Percentiles rank a stretch among this genome's conserved stretches.
Conservation (phyloP, 495 filamentous ascomycete genomes). For the Neurospora sp. region DNA sequence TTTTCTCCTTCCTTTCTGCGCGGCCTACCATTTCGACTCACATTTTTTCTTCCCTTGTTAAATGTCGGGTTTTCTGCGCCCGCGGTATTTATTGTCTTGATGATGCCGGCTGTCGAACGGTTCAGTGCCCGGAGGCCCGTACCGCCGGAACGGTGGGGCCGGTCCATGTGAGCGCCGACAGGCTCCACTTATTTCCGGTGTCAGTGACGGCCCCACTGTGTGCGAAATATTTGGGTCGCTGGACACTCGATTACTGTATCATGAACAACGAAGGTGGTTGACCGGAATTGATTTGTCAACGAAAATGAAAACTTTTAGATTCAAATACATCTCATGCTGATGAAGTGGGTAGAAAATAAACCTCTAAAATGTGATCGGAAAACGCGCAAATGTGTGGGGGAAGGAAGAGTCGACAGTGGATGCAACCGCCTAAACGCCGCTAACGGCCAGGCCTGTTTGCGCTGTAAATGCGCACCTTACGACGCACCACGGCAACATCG, state of each 20-base stretch:
- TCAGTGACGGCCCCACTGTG: neutral
- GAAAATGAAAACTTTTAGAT: neutral
- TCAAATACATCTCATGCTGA: neutral
- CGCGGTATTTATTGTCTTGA: too few species aligned
- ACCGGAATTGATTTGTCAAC: neutral
- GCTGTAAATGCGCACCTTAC: neutral
- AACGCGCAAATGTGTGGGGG: neutral
- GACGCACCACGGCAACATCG: neutral
- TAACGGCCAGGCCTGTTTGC: neutral
- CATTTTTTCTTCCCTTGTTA: too few species aligned
- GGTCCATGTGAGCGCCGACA: neutral
- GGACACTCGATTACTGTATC: neutral
- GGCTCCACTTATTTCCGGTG: neutral
- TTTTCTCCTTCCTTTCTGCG: too few species aligned
- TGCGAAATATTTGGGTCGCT: neutral
- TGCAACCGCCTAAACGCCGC: neutral
- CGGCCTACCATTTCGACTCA: too few species aligned
- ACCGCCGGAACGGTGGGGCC: neutral
- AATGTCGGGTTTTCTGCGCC: too few species aligned
- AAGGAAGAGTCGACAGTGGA: neutral
- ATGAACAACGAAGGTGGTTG: rapidly evolving
- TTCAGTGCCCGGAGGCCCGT: neutral
- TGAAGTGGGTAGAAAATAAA: neutral
- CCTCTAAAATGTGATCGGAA: neutral
- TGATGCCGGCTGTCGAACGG: too few species aligned